These are phyloP conservation scores for Sideroxylon spinosum DNA, from an alignment of 179 eudicot genomes.

Conservation along the genomic window DNA sequence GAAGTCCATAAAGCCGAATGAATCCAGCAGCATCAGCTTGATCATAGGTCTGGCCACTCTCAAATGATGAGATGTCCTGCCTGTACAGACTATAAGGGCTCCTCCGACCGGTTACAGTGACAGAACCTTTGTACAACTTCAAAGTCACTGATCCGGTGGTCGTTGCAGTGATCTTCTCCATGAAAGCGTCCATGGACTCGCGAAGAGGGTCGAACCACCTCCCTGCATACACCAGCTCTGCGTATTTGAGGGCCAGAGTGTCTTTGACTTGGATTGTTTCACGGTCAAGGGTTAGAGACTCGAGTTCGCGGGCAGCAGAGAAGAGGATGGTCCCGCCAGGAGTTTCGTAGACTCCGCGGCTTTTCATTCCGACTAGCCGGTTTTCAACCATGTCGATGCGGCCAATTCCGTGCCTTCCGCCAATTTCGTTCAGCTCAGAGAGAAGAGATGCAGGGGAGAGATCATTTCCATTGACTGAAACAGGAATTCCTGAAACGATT, in stretches of 20 bases:
- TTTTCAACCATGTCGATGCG: conserved; percentile 95
- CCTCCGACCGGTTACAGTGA: conserved; percentile 50
- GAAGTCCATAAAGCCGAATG: conserved; percentile 78
- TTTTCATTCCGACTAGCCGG: conserved; percentile 91
- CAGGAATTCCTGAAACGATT: conserved; percentile 68
- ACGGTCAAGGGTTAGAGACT: conserved; percentile 85
- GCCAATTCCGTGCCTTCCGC: conserved; percentile 90
- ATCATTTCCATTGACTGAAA: conserved; percentile 68
- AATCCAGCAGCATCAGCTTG: conserved; percentile 98
- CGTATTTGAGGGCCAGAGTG: conserved; percentile 74
- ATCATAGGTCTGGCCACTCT: conserved; percentile 68
- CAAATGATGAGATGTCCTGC: conserved; percentile 76
- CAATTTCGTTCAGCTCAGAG: conserved; percentile 65
- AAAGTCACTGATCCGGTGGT: conserved; percentile 91
- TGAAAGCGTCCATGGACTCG: conserved; percentile 78
- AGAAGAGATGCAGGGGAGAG: conserved; percentile 83
- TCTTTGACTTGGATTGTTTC: conserved; percentile 84
- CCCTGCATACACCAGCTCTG: conserved; percentile 94
- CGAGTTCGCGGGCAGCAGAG: conserved; percentile 67
- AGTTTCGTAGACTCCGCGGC: conserved; percentile 94
- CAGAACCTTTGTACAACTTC: conserved; percentile 79
- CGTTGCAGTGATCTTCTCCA: conserved; percentile 70
- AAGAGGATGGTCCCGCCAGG: conserved; percentile 94
- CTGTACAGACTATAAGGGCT: conserved; percentile 86
- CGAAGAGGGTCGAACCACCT: conserved; percentile 62